Base-by-base conservation (phyloP, 805 yeast genomes). In the Myxozyma mucilagina region DNA sequence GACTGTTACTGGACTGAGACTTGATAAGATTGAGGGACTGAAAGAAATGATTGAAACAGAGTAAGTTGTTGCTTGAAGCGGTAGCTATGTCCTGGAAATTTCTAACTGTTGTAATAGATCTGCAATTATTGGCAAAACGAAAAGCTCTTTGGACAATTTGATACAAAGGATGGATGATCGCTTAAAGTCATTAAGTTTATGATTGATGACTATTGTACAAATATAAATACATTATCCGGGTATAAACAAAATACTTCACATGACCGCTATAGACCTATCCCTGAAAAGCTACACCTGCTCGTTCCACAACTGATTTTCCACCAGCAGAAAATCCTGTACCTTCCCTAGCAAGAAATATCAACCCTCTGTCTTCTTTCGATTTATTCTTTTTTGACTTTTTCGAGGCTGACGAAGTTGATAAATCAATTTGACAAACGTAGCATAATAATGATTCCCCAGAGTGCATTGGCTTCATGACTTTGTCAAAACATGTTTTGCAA, bases 311-410 rank as follows among this genome's bases (percentile, higher is more conserved):
- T 6, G 65, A 47, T 31, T 49, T 59, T 3, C 68, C 68, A 6
- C 66, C 66, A 14, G 59, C 64, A 14, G 68, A 61, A 47, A 49
- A 65, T 6, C 68, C 67, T 8, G 68, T 65, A 1, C 68, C 68
- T 47, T 65, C 68, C 9, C 67, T 47, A 6, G 56, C 49, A 5
- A 65, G 31, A 39, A 60, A 58, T 3, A 65, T 39, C 10, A 65
- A 38, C 1, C 67, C 66, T 10, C 47, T 9, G 13, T 51, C 49
- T 3, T 34, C 34, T 5, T 16, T 16, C 36, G 59, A 42, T 41
- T 38, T 53, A 8, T 42, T 50, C 20, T 44, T 50, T 16, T 41
- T 38, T 13, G 47, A 34, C 4, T 49, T 34, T 5, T 41, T 38
- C 10, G 59, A 56, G 1, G 29, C 11, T 4, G 51, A 24, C 5